A percentile compares a stretch with the other conserved stretches of the same genome.
Conservation (phyloP, 805 yeast species). For the Ogataea henricii region DNA sequence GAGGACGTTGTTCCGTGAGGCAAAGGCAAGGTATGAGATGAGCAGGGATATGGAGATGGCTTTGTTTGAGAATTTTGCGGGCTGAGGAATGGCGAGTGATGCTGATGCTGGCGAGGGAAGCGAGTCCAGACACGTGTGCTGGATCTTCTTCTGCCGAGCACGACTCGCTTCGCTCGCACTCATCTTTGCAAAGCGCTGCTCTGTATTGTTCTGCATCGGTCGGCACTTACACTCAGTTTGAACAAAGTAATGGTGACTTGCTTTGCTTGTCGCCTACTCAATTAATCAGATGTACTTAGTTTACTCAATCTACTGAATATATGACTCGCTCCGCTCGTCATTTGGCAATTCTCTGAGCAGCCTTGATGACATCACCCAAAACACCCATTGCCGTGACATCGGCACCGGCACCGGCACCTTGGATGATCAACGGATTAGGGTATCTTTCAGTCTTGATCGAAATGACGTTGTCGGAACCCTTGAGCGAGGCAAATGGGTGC, state of each 20-base stretch:
- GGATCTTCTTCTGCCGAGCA: too few relatives aligned
- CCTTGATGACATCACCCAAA: slow-evolving; percentile 87
- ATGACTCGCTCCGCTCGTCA: not conserved
- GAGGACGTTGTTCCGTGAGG: slow-evolving; percentile 57
- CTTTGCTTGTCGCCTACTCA: too few relatives aligned
- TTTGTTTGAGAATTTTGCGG: slow-evolving; percentile 19
- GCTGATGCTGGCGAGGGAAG: not conserved
- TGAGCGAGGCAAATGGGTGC: slow-evolving; percentile 94
- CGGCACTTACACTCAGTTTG: too few relatives aligned
- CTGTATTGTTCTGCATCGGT: too few relatives aligned
- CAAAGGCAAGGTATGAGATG: slow-evolving; percentile 48
- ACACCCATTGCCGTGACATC: slow-evolving; percentile 79
- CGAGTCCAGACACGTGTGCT: too few relatives aligned
- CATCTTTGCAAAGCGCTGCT: too few relatives aligned
- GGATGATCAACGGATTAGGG: slow-evolving; percentile 88
- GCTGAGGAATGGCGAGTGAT: not conserved
- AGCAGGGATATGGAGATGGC: slow-evolving; percentile 35
- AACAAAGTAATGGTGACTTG: too few relatives aligned
- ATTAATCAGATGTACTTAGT: too few relatives aligned
- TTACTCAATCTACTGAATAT: too few relatives aligned
- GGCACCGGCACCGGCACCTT: slow-evolving; percentile 95
- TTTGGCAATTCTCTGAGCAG: slow-evolving; percentile 76
- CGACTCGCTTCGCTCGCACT: too few relatives aligned
- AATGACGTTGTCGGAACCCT: slow-evolving; percentile 95
- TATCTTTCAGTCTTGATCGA: slow-evolving; percentile 91